Percentiles rank a stretch among this genome's conserved stretches.
phyloP scores from a whole-genome alignment of 2,329 filamentous ascomycete genomes.

The Pseudogymnoascus sp. region DNA sequence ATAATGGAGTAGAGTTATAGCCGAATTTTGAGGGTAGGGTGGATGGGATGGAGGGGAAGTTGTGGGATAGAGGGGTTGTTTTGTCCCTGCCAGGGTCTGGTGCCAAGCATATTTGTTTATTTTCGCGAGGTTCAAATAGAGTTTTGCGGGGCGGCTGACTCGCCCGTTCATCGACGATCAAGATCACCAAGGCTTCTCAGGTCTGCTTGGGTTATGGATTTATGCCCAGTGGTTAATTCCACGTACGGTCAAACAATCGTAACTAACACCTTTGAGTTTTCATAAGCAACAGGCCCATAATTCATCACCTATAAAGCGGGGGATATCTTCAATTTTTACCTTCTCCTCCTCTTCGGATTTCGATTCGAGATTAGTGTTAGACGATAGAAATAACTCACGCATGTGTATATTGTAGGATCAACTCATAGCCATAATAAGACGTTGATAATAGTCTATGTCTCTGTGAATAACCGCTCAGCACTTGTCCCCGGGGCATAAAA shows the following conservation, averaged over 20 bases:
- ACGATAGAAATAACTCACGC: background rate
- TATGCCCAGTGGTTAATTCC: background rate
- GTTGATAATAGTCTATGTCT: background rate
- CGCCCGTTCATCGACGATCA: background rate
- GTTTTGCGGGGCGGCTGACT: background rate
- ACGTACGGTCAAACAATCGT: background rate
- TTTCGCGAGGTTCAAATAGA: background rate
- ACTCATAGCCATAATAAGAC: background rate
- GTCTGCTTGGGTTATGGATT: background rate
- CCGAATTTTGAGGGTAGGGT: background rate
- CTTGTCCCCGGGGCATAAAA: background rate
- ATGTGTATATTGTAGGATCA: background rate
- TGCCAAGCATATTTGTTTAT: background rate
- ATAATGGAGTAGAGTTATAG: conserved; percentile 22
- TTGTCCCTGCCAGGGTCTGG: background rate
- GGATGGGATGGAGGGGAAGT: conserved; percentile 5
- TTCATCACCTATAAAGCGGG: background rate
- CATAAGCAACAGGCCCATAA: background rate
- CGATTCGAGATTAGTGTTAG: background rate
- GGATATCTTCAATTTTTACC: background rate
- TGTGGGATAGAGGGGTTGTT: conserved; percentile 5
- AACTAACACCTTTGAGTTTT: no score
- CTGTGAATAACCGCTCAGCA: background rate
- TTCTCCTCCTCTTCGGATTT: background rate
- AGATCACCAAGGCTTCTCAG: background rate